A percentile compares a stretch with the other conserved stretches of the same genome.
phyloP scores from a whole-genome alignment of 768 basidiomycete genomes.

The Mycena galericulata region DNA sequence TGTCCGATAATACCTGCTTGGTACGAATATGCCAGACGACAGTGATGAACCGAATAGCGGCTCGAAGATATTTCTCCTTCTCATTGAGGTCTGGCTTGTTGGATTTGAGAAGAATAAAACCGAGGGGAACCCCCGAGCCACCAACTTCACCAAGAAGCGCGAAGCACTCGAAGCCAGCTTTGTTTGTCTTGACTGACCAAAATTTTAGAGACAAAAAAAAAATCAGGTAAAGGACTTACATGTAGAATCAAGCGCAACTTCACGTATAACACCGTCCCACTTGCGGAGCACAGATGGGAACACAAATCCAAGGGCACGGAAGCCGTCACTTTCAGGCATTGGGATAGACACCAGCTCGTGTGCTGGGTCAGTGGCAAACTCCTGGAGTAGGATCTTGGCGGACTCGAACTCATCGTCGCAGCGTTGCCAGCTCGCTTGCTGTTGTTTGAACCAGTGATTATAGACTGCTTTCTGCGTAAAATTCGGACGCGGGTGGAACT shows the following conservation, averaged over 20 bases:
- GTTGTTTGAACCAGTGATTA: conserved; percentile 13
- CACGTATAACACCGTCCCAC: conserved; percentile 31
- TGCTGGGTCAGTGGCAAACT: neutral
- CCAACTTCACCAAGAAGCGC: conserved; percentile 37
- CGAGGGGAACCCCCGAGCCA: conserved; percentile 40
- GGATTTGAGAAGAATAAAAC: conserved; percentile 29
- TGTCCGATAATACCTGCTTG: conserved; percentile 38
- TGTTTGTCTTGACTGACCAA: conserved; percentile 37
- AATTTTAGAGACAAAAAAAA: neutral
- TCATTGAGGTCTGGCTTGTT: conserved; percentile 6
- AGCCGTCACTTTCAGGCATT: neutral
- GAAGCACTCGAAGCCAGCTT: conserved; percentile 36
- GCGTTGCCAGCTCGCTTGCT: conserved; percentile 25
- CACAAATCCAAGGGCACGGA: neutral
- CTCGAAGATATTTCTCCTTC: too few relatives aligned
- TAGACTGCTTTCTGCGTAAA: conserved; percentile 30
- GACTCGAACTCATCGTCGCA: conserved; percentile 33
- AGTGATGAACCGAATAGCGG: too few relatives aligned
- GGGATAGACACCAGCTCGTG: neutral
- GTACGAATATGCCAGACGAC: conserved; percentile 1
- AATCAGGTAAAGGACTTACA: conserved; percentile 17
- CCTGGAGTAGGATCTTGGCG: conserved; percentile 26
- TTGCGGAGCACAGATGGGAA: conserved; percentile 25
- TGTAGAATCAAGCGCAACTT: conserved; percentile 37
- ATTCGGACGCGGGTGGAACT: conserved; percentile 19